Percentiles rank a stretch among this genome's conserved stretches.
phyloP scores from a whole-genome alignment of 176 grass and related monocot species.

The Hordeum marinum region DNA sequence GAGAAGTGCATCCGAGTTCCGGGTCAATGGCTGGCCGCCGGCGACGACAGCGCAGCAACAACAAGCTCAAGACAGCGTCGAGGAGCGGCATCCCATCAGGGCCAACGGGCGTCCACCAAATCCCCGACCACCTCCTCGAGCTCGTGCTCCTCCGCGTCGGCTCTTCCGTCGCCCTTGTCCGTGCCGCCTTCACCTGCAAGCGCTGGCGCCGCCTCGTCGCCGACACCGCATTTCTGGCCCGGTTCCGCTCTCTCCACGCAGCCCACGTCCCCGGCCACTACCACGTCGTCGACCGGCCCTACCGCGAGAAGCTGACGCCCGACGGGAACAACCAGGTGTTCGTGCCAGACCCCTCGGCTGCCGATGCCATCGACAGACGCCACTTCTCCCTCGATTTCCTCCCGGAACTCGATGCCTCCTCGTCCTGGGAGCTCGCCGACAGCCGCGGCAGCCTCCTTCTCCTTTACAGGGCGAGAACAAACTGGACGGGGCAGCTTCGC shows the following conservation, averaged over 20 bases:
- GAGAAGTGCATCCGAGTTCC: neutral
- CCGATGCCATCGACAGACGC: neutral
- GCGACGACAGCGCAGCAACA: neutral
- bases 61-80: neutral
- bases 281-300: constrained; percentile 2
- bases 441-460: neutral
- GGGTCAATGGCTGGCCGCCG: neutral
- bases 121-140: constrained; percentile 9
- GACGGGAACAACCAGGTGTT: neutral
- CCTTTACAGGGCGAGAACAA: neutral
- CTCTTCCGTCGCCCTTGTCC: neutral
- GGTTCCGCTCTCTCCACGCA: neutral
- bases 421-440: neutral
- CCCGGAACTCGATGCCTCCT: neutral
- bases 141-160: neutral
- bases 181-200: neutral
- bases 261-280: neutral
- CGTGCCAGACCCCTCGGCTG: neutral
- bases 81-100: neutral
- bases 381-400: constrained; percentile 6
- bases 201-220: neutral
- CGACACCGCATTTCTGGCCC: neutral
- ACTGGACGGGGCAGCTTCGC: neutral
- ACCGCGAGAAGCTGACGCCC: neutral
- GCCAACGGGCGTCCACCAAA: neutral